Evolutionary conservation across 352 stramenopile genomes (phyloP), one percentile per base, ranked within the genome.

Genomic region (Globisporangium heterothallicum): DNA sequence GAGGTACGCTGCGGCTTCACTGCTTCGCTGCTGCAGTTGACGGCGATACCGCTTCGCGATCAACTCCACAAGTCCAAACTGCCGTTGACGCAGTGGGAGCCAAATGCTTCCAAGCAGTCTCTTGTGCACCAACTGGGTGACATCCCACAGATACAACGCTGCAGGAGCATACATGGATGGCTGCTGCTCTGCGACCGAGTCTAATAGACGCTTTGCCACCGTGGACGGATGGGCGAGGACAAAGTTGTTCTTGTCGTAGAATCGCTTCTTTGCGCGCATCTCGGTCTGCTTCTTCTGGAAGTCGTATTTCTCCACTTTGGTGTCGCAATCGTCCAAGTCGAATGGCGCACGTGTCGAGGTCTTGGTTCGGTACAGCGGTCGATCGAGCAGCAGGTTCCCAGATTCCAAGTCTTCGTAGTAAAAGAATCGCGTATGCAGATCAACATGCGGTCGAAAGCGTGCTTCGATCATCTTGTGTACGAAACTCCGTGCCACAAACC

Each of bases 341-440:
- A 74, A 82, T 25, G 71, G 73, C 48, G 47, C 32, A 1, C 62
- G 48, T 13, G 57, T 53, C 1, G 71, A 78, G 7, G 61, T 70
- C 10, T 53, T 44, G 22, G 56, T 67, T 0, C 42, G 61, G 36
- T 70, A 79, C 19, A 87, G 14, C 2, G 76, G 76, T 3, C 73
- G 69, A 4, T 65, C 61, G 2, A 87, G 68, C 25, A 68, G 53
- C 14, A 88, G 41, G 10, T 60, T 41, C 2, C 58, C 65, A 10
- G 53, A 70, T 8, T 66, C 21, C 0, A 27, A 68, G 49, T 90
- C 72, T 7, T 73, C 60, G 36, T 84, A 90, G 59, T 87, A 90
- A 46, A 65, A 85, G n/a, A 81, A 54, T 0, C 34, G 50, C 8
- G 79, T 87, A 7, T 63, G 43, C 2, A 60, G 21, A 46, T 90